Conservation (phyloP, 2,329 filamentous ascomycete species). For the Thelonectria rubi region DNA sequence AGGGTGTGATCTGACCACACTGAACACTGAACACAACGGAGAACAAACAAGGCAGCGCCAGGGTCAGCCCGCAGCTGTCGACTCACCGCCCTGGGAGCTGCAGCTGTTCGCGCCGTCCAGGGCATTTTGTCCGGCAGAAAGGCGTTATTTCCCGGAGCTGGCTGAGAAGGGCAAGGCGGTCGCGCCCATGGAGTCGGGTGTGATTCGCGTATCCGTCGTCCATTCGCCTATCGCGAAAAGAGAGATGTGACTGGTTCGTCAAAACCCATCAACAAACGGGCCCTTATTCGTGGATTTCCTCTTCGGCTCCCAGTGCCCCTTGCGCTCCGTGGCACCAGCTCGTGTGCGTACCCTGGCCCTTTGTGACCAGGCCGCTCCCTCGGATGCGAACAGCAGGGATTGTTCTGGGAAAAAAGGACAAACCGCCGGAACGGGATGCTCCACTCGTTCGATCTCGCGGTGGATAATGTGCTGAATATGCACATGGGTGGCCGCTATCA, state of each 20-base stretch:
- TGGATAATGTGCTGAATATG: too few species aligned
- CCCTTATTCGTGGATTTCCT: background rate
- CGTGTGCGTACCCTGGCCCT: background rate
- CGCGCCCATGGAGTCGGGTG: background rate
- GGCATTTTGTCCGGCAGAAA: conserved; percentile 29
- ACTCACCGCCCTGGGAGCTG: conserved; percentile 19
- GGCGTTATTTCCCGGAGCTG: conserved; percentile 6
- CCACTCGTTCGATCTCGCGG: too few species aligned
- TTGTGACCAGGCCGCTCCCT: background rate
- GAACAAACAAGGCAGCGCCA: conserved; percentile 6
- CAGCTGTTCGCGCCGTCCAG: background rate
- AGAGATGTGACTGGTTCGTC: background rate
- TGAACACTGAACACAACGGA: conserved; percentile 15
- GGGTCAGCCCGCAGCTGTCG: background rate
- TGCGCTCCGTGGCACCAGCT: background rate
- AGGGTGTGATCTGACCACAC: conserved; percentile 31
- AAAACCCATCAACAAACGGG: background rate
- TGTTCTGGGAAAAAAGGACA: background rate
- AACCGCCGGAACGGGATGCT: too few species aligned
- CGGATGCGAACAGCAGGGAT: background rate
- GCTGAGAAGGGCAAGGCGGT: conserved; percentile 20
- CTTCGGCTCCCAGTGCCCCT: too few species aligned
- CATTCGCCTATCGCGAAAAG: conserved; percentile 1
- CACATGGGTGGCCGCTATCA: too few species aligned
- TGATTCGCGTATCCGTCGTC: conserved; percentile 1